Evolutionary conservation across 495 filamentous ascomycete genomes (phyloP), one percentile per base, ranked within the genome.

Genomic region (Barbatosphaeria neglecta): DNA sequence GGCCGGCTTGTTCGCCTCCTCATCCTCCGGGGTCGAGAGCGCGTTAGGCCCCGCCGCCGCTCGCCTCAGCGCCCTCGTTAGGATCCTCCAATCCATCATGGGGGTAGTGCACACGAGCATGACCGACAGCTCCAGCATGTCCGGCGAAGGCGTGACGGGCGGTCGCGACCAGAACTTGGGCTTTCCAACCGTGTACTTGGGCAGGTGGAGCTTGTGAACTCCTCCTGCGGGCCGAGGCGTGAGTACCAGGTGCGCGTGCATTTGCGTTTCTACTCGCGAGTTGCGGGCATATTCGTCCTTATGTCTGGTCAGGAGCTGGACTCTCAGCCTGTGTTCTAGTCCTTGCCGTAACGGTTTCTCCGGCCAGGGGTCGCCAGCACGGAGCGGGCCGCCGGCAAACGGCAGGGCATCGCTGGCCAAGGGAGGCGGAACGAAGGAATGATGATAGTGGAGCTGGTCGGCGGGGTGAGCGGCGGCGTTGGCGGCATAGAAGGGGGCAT

Each of bases 261-360:
- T 94, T 58, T 97, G 90, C 0, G 90, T 97, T 67, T 97, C 90
- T 16, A 97, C 90, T 8, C 90, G 78, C 16, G 90, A 94, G 64
- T 96, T 97, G 46, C 76, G 59, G 9, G 82, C 78, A 3, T 80
- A 82, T 2, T 80, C 78, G 49, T 83, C 77, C 41, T 87, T 71
- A 8, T 64, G 74, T 28, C 24, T 4, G 9, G 4, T 4, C 24
- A 9, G 24, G 24, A 25, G 24, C 24, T 25, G 4, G 24, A 25
- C 24, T 4, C 9, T 4, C 4, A 25, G 24, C 24, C 24, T 25
- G 9, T 25, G 9, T 4, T 25, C 9, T 25, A 9, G 24, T 9
- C 24, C 4, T 25, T 4, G 24, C 24, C n/a, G n/a, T n/a, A n/a
- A n/a, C n/a, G n/a, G n/a, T n/a, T n/a, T n/a, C n/a, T n/a, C n/a